These are phyloP conservation scores for Fusarium graminum DNA, from an alignment of 2,329 filamentous ascomycete species.

Conservation along the genomic window DNA sequence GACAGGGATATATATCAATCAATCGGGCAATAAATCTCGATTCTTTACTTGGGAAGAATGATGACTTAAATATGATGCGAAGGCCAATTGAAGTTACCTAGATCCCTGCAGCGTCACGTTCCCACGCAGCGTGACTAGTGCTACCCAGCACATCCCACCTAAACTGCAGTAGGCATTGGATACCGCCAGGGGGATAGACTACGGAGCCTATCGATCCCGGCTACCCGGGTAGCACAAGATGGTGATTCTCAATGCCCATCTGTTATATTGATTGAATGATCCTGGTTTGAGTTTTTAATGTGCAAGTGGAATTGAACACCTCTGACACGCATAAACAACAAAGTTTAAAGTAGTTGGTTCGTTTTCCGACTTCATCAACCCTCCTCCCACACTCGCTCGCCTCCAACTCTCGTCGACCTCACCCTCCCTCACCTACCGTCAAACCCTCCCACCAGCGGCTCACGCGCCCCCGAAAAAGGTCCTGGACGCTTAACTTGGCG, in stretches of 20 bases:
- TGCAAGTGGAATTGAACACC: background rate
- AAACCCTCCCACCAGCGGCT: slow-evolving; percentile 33
- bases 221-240: background rate
- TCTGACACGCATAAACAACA: background rate
- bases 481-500: slow-evolving; percentile 11
- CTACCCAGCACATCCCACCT: slow-evolving; percentile 4
- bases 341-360: background rate
- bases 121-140: slow-evolving; percentile 20
- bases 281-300: background rate
- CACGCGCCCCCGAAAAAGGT: slow-evolving; percentile 26
- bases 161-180: slow-evolving; percentile 5
- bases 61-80: background rate
- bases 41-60: background rate
- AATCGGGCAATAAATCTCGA: background rate
- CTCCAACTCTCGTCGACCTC: slow-evolving; percentile 19
- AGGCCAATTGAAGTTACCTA: background rate
- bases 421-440: slow-evolving; percentile 9
- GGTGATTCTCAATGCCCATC: background rate
- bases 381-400: background rate
- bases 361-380: background rate
- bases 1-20: background rate
- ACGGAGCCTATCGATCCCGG: slow-evolving; percentile 1
- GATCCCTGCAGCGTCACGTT: slow-evolving; percentile 18
- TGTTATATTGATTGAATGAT: background rate
- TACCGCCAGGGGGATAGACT: slow-evolving; percentile 4